Base-by-base conservation (phyloP, 306 rosid genomes). In the Leucaena leucocephala region DNA sequence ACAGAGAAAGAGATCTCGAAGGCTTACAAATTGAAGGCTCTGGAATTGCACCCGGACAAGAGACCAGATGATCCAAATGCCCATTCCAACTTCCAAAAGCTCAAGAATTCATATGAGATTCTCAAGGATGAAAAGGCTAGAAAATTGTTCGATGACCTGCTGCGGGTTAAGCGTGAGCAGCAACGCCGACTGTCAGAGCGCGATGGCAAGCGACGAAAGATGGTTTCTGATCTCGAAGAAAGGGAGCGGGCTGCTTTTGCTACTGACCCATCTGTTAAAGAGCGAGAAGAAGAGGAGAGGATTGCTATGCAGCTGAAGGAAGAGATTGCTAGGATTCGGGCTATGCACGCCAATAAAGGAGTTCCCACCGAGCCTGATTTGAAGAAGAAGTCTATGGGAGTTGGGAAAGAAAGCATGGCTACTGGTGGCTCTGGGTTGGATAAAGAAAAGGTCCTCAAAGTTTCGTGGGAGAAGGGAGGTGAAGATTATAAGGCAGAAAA, bases 11-110 rank as follows among this genome's bases (percentile, higher is more conserved):
- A 93, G 40, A 91, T 96, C 75, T 82, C 87, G 2, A 96, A 90
- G 71, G 97, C 92, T 2, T 96, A 96, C 89, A 85, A 82, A 87
- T 82, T 8, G 4, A 93, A 88, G 81, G 99, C 99, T 42, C 80
- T 91, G 44, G 97, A 85, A 68, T 74, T 91, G 79, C 99, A 96
- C 76, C 99, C 99, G 0, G 99, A 96, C 86, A 96, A 96, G 91
- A 89, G 91, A 73, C 97, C 86, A 0, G 95, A 90, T 27, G 95
- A 94, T 82, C 88, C 97, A 2, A 78, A 92, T 80, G 97, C 98
- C 77, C 89, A 85, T 15, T 78, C 84, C 72, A 78, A 93, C 17
- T 93, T 93, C 65, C 93, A 86, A 35, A 87, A 81, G 81, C 92
- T 93, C 2, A 89, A 86, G 40, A 75, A 94, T 2, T 95, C 97